These are phyloP conservation scores for Butyriboletus loyo DNA, from an alignment of 768 basidiomycete genomes.

Conservation along the genomic window DNA sequence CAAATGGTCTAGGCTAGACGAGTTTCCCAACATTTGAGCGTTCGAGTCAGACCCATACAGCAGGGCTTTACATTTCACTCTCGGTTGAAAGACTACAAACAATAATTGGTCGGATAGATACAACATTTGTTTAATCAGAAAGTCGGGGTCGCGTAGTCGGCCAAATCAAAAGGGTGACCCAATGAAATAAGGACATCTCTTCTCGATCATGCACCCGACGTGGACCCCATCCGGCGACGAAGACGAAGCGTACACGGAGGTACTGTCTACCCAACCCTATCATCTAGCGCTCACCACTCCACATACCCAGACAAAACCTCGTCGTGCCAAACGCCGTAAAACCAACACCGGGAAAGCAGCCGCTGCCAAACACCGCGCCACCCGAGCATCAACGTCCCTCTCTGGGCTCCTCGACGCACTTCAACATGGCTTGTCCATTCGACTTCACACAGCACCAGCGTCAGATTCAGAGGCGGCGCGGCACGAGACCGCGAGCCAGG, in stretches of 20 bases:
- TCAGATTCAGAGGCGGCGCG: background rate
- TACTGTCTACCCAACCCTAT: background rate
- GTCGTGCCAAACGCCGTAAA: constrained; percentile 28
- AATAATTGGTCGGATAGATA: too few species aligned
- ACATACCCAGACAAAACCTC: constrained; percentile 7
- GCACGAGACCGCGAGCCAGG: background rate
- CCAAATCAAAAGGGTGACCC: background rate
- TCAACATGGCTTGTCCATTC: constrained; percentile 5
- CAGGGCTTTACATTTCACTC: too few species aligned
- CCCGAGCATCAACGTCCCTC: constrained; percentile 19
- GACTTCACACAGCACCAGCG: background rate
- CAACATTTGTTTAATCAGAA: background rate
- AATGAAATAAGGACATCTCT: background rate
- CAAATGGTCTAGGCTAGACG: too few species aligned
- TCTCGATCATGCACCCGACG: background rate
- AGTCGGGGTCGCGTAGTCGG: background rate
- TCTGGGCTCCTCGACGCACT: constrained; percentile 18
- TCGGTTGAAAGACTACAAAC: too few species aligned
- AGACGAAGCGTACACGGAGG: constrained; percentile 20
- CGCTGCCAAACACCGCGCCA: constrained; percentile 5
- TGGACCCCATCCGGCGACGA: constrained; percentile 20
- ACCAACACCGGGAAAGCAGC: constrained; percentile 17
- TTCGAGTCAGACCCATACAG: background rate
- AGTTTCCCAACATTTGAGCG: background rate
- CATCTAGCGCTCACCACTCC: background rate